These are phyloP conservation scores for Gracilaria gracilis DNA, from an alignment of 23 red algal species.

Conservation along the genomic window DNA sequence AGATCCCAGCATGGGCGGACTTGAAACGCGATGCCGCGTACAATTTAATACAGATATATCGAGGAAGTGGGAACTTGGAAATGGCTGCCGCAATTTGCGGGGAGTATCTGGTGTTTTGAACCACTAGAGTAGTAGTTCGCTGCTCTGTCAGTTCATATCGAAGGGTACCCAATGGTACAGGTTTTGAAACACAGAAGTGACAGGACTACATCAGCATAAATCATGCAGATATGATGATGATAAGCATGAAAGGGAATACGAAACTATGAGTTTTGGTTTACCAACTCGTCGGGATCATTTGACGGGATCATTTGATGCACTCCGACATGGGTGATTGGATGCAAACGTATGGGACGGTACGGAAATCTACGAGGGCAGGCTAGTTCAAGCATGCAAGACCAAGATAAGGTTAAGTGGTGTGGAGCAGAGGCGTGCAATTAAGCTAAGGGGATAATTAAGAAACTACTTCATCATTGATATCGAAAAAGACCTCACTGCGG, in stretches of 20 bases:
- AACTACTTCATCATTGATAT: conserved; percentile 32
- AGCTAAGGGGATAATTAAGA: not conserved
- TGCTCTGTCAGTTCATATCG: not conserved
- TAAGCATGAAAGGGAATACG: no score
- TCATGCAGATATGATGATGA: no score
- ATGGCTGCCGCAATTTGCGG: conserved; percentile 20
- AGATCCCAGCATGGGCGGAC: conserved; percentile 28
- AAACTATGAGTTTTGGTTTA: not conserved
- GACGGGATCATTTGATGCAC: not conserved
- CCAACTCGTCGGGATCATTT: not conserved
- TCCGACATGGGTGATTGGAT: not conserved
- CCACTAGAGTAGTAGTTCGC: not conserved
- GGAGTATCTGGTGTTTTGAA: conserved; percentile 38
- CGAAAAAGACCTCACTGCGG: conserved; percentile 40
- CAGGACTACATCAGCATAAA: no score
- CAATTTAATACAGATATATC: conserved; percentile 68
- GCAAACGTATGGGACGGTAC: not conserved
- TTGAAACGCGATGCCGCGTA: conserved; percentile 63
- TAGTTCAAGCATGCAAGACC: conserved; percentile 4
- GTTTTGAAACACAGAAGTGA: no score
- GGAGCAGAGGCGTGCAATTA: not conserved
- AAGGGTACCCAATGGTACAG: no score
- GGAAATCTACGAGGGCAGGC: not conserved
- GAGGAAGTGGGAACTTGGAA: conserved; percentile 26
- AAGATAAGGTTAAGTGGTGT: conserved; percentile 8